Evolutionary conservation across 352 stramenopile species (phyloP).

Genomic region (Globisporangium orthogonon): DNA sequence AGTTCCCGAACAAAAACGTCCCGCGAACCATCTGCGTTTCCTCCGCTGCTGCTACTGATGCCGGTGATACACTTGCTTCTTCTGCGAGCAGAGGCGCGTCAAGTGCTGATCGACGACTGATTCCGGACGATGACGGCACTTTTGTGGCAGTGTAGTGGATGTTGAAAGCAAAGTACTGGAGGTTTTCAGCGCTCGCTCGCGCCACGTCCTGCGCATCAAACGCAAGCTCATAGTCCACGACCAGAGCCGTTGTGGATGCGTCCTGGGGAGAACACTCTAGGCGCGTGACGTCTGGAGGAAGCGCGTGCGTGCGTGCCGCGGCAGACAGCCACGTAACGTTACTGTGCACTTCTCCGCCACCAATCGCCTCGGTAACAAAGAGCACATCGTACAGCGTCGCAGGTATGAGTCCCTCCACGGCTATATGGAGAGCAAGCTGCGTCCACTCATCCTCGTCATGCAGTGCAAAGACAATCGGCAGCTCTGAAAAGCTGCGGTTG

Average conservation of each 20-base stretch:
- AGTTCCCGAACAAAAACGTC: slow-evolving; percentile 25
- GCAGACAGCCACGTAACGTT: slow-evolving; percentile 18
- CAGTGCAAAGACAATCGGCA: slow-evolving; percentile 22
- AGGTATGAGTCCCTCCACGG: slow-evolving; percentile 22
- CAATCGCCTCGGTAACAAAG: slow-evolving; percentile 45
- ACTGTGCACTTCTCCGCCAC: slow-evolving; percentile 43
- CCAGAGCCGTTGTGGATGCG: slow-evolving; percentile 32
- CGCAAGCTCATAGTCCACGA: slow-evolving; percentile 32
- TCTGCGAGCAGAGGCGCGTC: slow-evolving; percentile 10
- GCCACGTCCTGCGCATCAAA: slow-evolving; percentile 35
- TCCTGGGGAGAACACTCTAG: slow-evolving; percentile 19
- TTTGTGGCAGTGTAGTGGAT: slow-evolving; percentile 43
- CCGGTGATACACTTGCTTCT: background rate
- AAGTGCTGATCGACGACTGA: background rate
- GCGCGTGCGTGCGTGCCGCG: slow-evolving; percentile 44
- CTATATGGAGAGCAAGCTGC: slow-evolving; percentile 20
- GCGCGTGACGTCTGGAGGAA: slow-evolving; percentile 33
- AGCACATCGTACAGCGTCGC: slow-evolving; percentile 59
- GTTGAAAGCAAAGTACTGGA: slow-evolving; percentile 39
- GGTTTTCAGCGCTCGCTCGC: slow-evolving; percentile 15
- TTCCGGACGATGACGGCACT: background rate
- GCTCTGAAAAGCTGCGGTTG: slow-evolving; percentile 16
- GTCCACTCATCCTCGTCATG: slow-evolving; percentile 17
- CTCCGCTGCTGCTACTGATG: background rate
- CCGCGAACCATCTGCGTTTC: slow-evolving; percentile 14